Evolutionary conservation across 2,329 filamentous ascomycete genomes (phyloP).

Genomic region (Ophiostoma ips): DNA sequence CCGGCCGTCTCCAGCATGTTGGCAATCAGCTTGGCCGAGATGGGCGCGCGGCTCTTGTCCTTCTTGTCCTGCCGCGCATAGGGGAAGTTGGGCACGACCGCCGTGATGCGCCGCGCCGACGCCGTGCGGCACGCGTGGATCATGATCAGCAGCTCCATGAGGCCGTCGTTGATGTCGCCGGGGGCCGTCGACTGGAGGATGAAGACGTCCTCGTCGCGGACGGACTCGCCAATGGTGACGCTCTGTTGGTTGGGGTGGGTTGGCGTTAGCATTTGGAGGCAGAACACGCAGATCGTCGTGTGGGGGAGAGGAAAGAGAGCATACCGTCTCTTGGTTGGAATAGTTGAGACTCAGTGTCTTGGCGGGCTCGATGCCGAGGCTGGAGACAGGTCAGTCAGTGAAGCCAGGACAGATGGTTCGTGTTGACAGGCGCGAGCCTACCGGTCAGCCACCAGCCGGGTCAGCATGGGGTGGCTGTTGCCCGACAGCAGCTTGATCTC

Average conservation of each 20-base stretch:
- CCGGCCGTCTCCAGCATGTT: conserved; percentile 96
- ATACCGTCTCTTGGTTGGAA: conserved; percentile 63
- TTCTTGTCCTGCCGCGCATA: conserved; percentile 98
- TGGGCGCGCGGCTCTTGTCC: conserved; percentile 54
- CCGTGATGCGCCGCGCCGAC: conserved; percentile 15
- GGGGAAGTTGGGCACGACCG: conserved; percentile 63
- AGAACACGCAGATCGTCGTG: no score
- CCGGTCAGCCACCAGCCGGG: conserved; percentile 25
- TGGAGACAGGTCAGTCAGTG: conserved; percentile 3
- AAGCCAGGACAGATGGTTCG: neutral
- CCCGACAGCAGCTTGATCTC: conserved; percentile 28
- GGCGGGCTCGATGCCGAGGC: conserved; percentile 15
- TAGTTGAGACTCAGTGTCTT: conserved; percentile 45
- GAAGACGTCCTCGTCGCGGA: conserved; percentile 96
- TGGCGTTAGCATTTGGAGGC: neutral
- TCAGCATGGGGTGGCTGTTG: conserved; percentile 26
- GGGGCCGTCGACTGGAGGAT: conserved; percentile 91
- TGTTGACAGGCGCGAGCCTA: conserved; percentile 14
- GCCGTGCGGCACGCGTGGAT: conserved; percentile 54
- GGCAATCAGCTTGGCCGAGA: conserved; percentile 87
- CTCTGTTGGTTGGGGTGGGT: no score
- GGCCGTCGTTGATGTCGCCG: conserved; percentile 91
- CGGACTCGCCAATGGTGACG: conserved; percentile 90
- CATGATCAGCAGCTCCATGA: conserved; percentile 98
- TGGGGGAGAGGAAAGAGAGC: neutral